These are phyloP conservation scores for Ocimum tenuiflorum DNA, from an alignment of 257 asterid genomes.

Conservation along the genomic window DNA sequence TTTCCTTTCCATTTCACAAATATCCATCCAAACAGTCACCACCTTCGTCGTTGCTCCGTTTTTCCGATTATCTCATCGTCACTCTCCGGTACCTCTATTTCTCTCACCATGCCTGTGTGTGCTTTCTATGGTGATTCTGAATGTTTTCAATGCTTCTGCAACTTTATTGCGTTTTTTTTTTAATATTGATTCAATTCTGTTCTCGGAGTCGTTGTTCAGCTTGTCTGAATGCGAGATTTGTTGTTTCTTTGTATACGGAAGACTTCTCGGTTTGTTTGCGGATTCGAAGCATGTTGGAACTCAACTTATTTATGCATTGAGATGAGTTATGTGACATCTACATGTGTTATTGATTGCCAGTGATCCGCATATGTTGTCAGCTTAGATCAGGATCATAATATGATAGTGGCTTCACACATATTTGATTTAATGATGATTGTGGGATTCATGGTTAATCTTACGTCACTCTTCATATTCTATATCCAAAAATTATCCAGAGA, in stretches of 20 bases:
- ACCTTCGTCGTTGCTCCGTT: slow-evolving; percentile 7
- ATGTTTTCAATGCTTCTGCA: neutral
- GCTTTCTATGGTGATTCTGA: neutral
- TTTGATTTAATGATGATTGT: neutral
- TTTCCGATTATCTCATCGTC: slow-evolving; percentile 11
- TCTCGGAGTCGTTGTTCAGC: neutral
- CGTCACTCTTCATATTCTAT: neutral
- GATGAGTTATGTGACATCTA: neutral
- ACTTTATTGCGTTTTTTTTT: neutral
- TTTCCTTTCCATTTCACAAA: neutral
- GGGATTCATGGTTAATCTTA: neutral
- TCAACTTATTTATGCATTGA: slow-evolving; percentile 1
- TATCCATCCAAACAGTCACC: neutral
- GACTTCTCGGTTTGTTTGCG: neutral
- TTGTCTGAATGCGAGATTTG: neutral
- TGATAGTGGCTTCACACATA: neutral
- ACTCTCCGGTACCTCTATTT: slow-evolving; percentile 14
- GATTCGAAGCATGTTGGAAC: neutral
- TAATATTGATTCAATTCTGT: neutral
- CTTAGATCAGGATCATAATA: slow-evolving; percentile 4
- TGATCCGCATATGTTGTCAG: neutral
- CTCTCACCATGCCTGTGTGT: neutral
- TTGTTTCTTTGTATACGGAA: neutral
- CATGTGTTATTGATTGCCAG: neutral
- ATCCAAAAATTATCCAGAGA: neutral